These are phyloP conservation scores for Beauveria varroae DNA, from an alignment of 2,329 filamentous ascomycete genomes.

Conservation along the genomic window DNA sequence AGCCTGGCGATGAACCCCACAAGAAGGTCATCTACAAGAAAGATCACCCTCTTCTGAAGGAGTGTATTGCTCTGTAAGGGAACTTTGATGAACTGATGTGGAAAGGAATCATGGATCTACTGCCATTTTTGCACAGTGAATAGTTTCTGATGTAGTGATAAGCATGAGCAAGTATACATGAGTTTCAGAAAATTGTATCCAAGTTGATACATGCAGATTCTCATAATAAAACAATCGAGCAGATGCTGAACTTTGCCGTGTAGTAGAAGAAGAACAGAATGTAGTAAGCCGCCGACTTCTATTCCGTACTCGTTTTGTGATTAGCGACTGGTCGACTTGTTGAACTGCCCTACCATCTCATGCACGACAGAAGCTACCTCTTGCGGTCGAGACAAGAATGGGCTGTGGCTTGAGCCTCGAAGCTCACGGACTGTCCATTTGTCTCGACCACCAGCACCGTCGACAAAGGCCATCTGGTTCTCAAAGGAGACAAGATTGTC, in stretches of 20 bases:
- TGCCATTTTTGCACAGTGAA: too few relatives aligned
- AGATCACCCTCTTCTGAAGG: slow-evolving; percentile 8
- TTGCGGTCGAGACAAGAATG: neutral
- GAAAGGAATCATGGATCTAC: neutral
- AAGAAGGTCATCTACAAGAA: slow-evolving; percentile 12
- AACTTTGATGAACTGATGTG: neutral
- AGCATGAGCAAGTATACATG: neutral
- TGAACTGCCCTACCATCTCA: neutral
- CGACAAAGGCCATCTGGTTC: neutral
- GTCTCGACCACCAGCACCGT: neutral
- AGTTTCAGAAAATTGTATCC: neutral
- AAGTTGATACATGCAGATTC: neutral
- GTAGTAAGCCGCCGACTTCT: neutral
- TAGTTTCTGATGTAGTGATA: too few relatives aligned
- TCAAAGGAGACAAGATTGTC: neutral
- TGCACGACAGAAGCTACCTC: neutral
- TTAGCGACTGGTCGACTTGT: neutral
- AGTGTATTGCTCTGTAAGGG: slow-evolving; percentile 3
- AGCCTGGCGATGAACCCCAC: slow-evolving; percentile 10
- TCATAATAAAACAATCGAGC: neutral
- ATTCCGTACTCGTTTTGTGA: neutral
- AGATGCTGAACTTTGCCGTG: too few relatives aligned
- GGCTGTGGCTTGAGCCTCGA: neutral
- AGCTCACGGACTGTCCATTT: neutral
- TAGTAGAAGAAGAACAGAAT: too few relatives aligned